Conservation (phyloP, 2,329 filamentous ascomycete species). For the Neurospora sp. region DNA sequence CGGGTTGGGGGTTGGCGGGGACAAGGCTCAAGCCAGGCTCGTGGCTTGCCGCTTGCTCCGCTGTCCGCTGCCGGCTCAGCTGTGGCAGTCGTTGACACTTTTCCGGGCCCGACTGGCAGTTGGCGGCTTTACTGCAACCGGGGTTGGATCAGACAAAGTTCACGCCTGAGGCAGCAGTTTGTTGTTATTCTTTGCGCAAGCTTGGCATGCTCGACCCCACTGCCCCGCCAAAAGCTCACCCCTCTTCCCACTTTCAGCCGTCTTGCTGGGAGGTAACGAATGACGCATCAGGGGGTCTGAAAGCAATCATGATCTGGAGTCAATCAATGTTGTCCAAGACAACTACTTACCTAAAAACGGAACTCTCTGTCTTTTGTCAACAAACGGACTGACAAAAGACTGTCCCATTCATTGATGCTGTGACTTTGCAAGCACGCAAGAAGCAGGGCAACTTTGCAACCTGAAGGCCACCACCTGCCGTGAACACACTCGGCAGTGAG, state of each 20-base stretch:
- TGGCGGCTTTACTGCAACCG: neutral
- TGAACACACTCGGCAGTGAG: neutral
- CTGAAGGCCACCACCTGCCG: neutral
- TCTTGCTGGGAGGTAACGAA: neutral
- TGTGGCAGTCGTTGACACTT: neutral
- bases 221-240: neutral
- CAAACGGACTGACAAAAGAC: neutral
- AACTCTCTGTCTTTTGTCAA: neutral
- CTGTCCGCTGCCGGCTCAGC: neutral
- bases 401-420: neutral
- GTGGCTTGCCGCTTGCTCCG: neutral
- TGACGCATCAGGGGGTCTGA: neutral
- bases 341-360: neutral
- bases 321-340: neutral
- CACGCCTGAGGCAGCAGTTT: neutral
- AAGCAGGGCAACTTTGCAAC: neutral
- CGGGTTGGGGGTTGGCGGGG: neutral
- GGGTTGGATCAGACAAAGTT: neutral
- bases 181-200: neutral
- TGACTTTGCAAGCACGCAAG: neutral
- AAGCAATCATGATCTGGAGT: neutral
- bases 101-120: neutral
- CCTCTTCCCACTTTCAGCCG: neutral
- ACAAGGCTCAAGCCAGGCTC: neutral
- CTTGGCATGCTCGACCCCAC: neutral